Base-by-base conservation (phyloP, 2,329 filamentous ascomycete genomes). In the Beauveria pseudobassiana region DNA sequence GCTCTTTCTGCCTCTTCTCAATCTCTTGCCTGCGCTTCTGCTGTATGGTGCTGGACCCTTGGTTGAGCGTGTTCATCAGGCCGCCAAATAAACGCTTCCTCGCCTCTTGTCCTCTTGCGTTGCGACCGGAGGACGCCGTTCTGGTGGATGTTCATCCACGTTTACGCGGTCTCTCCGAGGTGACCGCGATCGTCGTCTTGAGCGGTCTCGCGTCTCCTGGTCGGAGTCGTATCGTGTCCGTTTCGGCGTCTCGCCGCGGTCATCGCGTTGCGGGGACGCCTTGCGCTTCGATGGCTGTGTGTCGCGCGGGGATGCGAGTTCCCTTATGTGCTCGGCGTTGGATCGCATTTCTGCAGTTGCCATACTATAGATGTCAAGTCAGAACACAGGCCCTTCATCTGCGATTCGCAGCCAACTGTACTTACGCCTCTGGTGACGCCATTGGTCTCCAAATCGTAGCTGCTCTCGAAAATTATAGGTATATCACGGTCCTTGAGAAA, bases 61-160 rank as follows among this genome's bases (percentile, higher is more conserved):
- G 89, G 73, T 88, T 91, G 63, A 96, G 81, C 43, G 89, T 91
- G 72, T 82, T 90, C 63, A 95, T 78, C 62, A 96, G 77, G 42
- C 88, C 90, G 64, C 93, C 93, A 71, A 97, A 97, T 64, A 98
- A 80, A 59, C 93, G 84, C 74, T 90, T 88, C 24, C 90, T 43
- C 93, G 88, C 72, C 90, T 91, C 73, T 87, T 91, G 72, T 98
- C 93, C 69, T 96, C 89, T 62, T 86, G 73, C 7, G 68, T 69
- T 45, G 70, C 71, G 8, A 66, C 34, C 16, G 50, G 34, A 4
- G 49, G 42, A 2, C 51, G 62, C 16, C 57, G 20, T 20, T 53
- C 57, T 5, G 49, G 24, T 2, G 4, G 18, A 24, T 45, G 30
- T 14, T 48, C 52, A 10, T 55, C 59, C 5, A 14, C 2, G 3